Percentiles rank a stretch among this genome's conserved stretches.
These are phyloP conservation scores for Vitis amurensis DNA, from an alignment of 164 flowering plant genomes.

Conservation along the genomic window DNA sequence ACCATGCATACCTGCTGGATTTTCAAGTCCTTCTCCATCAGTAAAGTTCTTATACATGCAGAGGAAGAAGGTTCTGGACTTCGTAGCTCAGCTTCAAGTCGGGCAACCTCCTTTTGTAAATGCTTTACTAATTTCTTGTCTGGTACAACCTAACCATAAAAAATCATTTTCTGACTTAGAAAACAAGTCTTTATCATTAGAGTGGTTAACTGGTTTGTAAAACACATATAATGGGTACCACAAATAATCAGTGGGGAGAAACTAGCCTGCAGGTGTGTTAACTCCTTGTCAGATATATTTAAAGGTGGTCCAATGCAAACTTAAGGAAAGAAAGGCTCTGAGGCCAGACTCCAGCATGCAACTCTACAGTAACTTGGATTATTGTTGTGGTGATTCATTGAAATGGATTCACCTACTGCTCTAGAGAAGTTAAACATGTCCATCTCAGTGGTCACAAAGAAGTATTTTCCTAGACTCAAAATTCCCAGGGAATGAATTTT, in stretches of 20 bases:
- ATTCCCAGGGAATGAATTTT: no score
- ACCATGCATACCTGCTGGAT: constrained; percentile 57
- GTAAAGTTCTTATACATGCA: constrained; percentile 45
- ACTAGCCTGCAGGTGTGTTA: not conserved
- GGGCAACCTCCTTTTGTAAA: constrained; percentile 65
- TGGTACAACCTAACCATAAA: constrained; percentile 52
- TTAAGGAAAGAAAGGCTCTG: no score
- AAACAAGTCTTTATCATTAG: not conserved
- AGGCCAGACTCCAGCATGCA: no score
- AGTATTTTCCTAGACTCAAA: no score
- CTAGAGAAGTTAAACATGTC: no score
- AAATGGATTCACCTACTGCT: no score
- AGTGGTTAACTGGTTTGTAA: not conserved
- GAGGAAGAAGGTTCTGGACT: constrained; percentile 56
- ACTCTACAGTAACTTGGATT: no score
- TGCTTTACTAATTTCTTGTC: constrained; percentile 69
- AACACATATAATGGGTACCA: not conserved
- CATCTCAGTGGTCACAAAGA: no score
- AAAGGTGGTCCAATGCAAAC: no score
- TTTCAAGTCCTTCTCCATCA: constrained; percentile 60
- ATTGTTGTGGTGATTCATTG: no score
- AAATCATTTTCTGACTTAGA: not conserved
- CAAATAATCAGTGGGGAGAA: not conserved
- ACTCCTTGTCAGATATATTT: not conserved
- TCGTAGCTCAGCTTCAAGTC: constrained; percentile 66